Percentiles rank a stretch among this genome's conserved stretches.
Conservation (phyloP, 768 basidiomycete genomes). For the Mycena amicta region DNA sequence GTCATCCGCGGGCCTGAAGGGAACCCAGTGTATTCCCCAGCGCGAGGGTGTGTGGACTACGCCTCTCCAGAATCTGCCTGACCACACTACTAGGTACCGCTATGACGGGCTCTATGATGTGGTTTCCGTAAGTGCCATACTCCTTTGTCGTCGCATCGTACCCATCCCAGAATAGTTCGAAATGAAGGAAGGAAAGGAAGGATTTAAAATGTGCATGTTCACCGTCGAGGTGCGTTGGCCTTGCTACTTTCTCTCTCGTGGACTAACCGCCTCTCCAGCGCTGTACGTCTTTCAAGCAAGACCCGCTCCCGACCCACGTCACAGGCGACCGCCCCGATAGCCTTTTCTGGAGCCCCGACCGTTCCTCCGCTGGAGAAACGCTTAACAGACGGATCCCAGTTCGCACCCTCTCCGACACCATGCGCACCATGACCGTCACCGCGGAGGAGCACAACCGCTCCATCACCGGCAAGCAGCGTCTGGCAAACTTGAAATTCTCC, state of each 20-base stretch:
- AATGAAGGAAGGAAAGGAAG: conserved; percentile 16
- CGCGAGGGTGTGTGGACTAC: conserved; percentile 6
- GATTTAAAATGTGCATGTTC: conserved; percentile 24
- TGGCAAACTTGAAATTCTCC: background rate
- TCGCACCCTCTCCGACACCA: background rate
- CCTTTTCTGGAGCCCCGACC: conserved; percentile 14
- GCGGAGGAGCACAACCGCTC: too few relatives aligned
- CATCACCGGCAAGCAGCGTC: background rate
- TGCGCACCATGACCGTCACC: background rate
- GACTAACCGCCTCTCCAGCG: too few relatives aligned
- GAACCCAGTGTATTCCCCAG: conserved; percentile 8
- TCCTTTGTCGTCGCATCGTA: background rate
- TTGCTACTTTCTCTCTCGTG: too few relatives aligned
- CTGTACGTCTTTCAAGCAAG: background rate
- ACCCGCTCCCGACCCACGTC: conserved; percentile 11
- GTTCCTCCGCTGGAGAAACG: conserved; percentile 1
- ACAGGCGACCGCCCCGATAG: background rate
- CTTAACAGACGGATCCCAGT: conserved; percentile 2
- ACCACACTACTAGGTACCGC: conserved; percentile 7
- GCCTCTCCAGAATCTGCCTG: too few relatives aligned
- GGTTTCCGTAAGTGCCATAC: background rate
- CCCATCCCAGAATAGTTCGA: conserved; percentile 1
- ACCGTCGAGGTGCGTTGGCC: too few relatives aligned
- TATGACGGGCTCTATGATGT: conserved; percentile 23
- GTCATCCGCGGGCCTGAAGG: conserved; percentile 19